A percentile compares a stretch with the other conserved stretches of the same genome.
Evolutionary conservation across 2,329 filamentous ascomycete species (phyloP).

Genomic region (Hymenoscyphus linearis): DNA sequence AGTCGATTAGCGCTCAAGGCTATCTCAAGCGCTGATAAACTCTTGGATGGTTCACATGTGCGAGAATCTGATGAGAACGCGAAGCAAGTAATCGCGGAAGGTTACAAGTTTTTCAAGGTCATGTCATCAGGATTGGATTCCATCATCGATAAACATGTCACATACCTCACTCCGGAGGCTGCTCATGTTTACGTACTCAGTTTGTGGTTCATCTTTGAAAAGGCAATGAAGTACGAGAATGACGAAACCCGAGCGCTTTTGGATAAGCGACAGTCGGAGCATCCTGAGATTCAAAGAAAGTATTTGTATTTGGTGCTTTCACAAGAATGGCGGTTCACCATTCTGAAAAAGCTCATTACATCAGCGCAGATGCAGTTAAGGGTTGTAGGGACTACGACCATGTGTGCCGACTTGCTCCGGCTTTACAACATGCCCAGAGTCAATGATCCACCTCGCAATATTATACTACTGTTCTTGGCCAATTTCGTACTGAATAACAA

Average conservation of each 20-base stretch:
- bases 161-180: slow-evolving; percentile 43
- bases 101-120: slow-evolving; percentile 40
- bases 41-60: slow-evolving; percentile 14
- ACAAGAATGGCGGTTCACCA: slow-evolving; percentile 63
- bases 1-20: slow-evolving; percentile 23
- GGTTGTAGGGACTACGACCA: slow-evolving; percentile 68
- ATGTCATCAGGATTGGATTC: slow-evolving; percentile 39
- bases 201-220: slow-evolving; percentile 42
- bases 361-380: slow-evolving; percentile 89
- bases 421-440: slow-evolving; percentile 54
- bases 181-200: slow-evolving; percentile 36
- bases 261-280: slow-evolving; percentile 25
- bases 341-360: slow-evolving; percentile 66
- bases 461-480: slow-evolving; percentile 62
- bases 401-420: slow-evolving; percentile 65
- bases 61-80: slow-evolving; percentile 26
- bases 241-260: slow-evolving; percentile 19
- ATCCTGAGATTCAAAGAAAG: slow-evolving; percentile 31
- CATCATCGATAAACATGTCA: slow-evolving; percentile 52
- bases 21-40: slow-evolving; percentile 16
- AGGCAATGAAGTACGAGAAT: slow-evolving; percentile 32
- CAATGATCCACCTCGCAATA: slow-evolving; percentile 35
- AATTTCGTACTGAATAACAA: slow-evolving; percentile 63
- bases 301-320: slow-evolving; percentile 46
- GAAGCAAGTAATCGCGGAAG: slow-evolving; percentile 35